Evolutionary conservation across 768 basidiomycete species (phyloP).

Genomic region (Omphalotus guepiniiformis): DNA sequence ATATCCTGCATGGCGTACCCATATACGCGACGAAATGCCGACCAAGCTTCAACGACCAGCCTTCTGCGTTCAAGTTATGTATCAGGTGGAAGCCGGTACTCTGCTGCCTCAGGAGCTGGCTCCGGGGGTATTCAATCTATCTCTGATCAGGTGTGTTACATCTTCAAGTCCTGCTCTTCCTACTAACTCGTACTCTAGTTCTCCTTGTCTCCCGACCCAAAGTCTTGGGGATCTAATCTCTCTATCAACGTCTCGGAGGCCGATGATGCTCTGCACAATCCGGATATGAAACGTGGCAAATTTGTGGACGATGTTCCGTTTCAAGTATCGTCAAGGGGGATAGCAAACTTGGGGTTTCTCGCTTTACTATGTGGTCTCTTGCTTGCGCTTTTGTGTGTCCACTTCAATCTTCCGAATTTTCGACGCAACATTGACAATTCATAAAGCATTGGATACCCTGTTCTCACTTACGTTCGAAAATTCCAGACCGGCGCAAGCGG

Average conservation of each 20-base stretch:
- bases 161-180: neutral
- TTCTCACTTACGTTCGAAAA: constrained; percentile 26
- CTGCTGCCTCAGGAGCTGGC: constrained; percentile 32
- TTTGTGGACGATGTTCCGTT: constrained; percentile 36
- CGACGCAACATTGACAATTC: neutral
- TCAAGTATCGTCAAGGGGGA: constrained; percentile 54
- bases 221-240: constrained; percentile 60
- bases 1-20: too few species aligned
- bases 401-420: neutral
- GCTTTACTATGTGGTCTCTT: constrained; percentile 44
- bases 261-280: constrained; percentile 74
- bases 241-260: constrained; percentile 52
- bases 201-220: constrained; percentile 61
- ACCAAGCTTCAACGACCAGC: too few species aligned
- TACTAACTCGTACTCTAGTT: constrained; percentile 35
- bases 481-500: constrained; percentile 24
- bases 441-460: constrained; percentile 45
- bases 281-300: constrained; percentile 33
- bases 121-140: constrained; percentile 30
- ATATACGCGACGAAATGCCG: too few species aligned
- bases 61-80: too few species aligned
- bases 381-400: constrained; percentile 55
- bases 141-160: constrained; percentile 38
- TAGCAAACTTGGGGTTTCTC: constrained; percentile 72
- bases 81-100: constrained; percentile 26